These are phyloP conservation scores for Ustilago sp. DNA, from an alignment of 1,284 basidiomycete species.

Conservation along the genomic window DNA sequence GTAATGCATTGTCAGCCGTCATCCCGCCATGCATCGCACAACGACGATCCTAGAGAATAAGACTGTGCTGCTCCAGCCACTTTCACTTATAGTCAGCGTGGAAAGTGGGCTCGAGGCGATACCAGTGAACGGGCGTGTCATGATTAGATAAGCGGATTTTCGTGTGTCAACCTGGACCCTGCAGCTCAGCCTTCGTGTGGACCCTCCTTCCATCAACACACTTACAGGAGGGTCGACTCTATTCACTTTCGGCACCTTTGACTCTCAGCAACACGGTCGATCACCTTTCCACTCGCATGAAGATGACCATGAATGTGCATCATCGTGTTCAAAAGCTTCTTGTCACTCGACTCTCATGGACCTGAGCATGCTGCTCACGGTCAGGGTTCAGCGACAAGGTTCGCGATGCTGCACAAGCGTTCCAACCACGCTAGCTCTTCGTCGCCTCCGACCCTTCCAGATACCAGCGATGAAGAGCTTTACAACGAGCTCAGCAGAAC, in stretches of 20 bases:
- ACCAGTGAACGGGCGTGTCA: background rate
- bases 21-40: background rate
- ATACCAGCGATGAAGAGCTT: slow-evolving; percentile 27
- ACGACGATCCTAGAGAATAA: background rate
- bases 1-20: background rate
- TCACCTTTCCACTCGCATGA: background rate
- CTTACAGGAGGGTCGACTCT: background rate
- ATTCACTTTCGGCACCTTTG: background rate
- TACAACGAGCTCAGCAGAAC: background rate
- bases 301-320: background rate
- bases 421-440: background rate
- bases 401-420: slow-evolving; percentile 24
- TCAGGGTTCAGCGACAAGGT: background rate
- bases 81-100: background rate
- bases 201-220: background rate
- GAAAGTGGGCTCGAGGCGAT: background rate
- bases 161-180: slow-evolving; percentile 7
- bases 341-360: background rate
- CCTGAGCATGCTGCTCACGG: background rate
- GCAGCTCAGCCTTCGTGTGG: background rate
- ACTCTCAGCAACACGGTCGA: background rate
- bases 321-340: background rate
- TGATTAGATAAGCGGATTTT: slow-evolving; percentile 4
- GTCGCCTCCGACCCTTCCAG: slow-evolving; percentile 3
- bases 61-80: background rate